These are phyloP conservation scores for Nicotiana tabacum DNA, from an alignment of 257 asterid genomes.

Conservation along the genomic window DNA sequence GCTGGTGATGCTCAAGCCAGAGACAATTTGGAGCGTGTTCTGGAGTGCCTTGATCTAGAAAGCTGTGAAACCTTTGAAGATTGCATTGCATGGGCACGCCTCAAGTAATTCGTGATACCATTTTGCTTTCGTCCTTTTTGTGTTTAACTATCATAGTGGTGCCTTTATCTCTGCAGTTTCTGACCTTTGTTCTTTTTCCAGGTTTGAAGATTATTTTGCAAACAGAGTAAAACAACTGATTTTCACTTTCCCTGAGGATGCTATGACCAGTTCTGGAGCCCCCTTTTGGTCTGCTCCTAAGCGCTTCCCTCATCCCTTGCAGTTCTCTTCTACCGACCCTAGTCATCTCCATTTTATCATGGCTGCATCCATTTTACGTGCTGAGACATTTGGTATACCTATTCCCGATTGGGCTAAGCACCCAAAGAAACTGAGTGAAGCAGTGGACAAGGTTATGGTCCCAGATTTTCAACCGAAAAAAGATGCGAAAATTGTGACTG, in stretches of 20 bases:
- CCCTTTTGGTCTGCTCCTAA: constrained; percentile 98
- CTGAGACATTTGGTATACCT: constrained; percentile 77
- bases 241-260: constrained; percentile 86
- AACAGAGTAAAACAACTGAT: constrained; percentile 79
- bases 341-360: constrained; percentile 84
- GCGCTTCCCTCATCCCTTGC: constrained; percentile 75
- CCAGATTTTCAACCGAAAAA: constrained; percentile 68
- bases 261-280: constrained; percentile 80
- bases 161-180: constrained; percentile 13
- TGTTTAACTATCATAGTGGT: neutral
- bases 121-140: constrained; percentile 2
- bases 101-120: constrained; percentile 37
- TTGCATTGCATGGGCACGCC: constrained; percentile 82
- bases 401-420: constrained; percentile 80
- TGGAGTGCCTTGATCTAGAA: constrained; percentile 75
- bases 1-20: constrained; percentile 98
- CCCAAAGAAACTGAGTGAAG: constrained; percentile 65
- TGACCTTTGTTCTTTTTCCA: constrained; percentile 21
- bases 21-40: constrained; percentile 74
- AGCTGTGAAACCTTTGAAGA: constrained; percentile 77
- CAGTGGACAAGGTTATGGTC: constrained; percentile 50
- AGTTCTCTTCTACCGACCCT: constrained; percentile 56
- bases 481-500: constrained; percentile 77
- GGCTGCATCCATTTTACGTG: constrained; percentile 74
- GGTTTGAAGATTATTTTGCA: constrained; percentile 86